phyloP scores from a whole-genome alignment of 768 basidiomycete species.

The Strobilomyces confusus region DNA sequence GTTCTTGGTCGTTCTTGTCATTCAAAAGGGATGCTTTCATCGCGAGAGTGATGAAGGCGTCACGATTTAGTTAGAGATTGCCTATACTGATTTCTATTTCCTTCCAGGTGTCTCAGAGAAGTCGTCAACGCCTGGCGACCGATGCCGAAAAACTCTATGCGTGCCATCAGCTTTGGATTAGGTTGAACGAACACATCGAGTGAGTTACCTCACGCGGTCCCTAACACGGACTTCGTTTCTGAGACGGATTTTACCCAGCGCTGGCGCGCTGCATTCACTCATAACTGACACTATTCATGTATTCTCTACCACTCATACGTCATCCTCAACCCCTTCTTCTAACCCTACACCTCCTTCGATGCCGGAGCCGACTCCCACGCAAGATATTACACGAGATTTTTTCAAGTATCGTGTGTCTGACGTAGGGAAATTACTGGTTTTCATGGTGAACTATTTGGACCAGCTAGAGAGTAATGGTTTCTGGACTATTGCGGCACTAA shows the following conservation, averaged over 20 bases:
- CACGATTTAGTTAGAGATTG: not conserved
- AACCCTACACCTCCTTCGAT: constrained; percentile 24
- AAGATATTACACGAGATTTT: constrained; percentile 84
- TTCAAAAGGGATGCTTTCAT: not conserved
- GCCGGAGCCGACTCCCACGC: constrained; percentile 48
- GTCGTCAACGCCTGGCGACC: constrained; percentile 67
- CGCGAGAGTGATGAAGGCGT: not conserved
- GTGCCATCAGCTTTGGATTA: constrained; percentile 76
- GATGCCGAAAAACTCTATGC: constrained; percentile 89
- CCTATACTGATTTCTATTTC: constrained; percentile 1
- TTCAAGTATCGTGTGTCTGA: constrained; percentile 69
- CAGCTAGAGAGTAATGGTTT: constrained; percentile 24
- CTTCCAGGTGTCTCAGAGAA: constrained; percentile 72
- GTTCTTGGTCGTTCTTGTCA: not conserved
- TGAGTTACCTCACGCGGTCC: constrained; percentile 31
- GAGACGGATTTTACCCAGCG: constrained; percentile 32
- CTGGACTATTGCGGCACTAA: constrained; percentile 24
- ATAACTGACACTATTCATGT: constrained; percentile 66
- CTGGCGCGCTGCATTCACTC: constrained; percentile 52
- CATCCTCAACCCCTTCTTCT: constrained; percentile 15
- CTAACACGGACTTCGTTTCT: not conserved
- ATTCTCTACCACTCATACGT: constrained; percentile 50
- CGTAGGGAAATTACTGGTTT: constrained; percentile 63
- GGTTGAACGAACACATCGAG: constrained; percentile 65
- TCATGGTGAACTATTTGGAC: constrained; percentile 40